Base-by-base conservation (phyloP, 139 green algal genomes). In the Tetradesmus lagerheimii region DNA sequence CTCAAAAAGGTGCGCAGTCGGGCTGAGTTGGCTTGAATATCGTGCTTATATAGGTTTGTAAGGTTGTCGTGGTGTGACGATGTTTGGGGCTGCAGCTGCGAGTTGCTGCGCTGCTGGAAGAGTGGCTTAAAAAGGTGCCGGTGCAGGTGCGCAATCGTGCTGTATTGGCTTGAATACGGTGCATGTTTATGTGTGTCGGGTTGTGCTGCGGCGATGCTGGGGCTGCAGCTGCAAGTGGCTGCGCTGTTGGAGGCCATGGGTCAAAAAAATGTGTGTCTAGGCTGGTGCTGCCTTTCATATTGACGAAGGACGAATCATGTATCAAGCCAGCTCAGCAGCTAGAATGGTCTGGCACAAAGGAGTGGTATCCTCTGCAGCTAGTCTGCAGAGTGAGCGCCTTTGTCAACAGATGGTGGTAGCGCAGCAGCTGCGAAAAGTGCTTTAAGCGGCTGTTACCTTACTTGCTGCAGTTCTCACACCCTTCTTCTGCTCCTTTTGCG, bases 191-290 rank as follows among this genome's bases (percentile, higher is more conserved):
- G n/a, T n/a, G n/a, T n/a, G n/a, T n/a, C n/a, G 29, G 88, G 94
- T 41, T 84, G 83, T 2, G 83, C 94, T 38, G 79, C 91, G 77
- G 93, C 95, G 64, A 86, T 97, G 82, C 8, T 91, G 41, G 90
- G 90, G 77, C 95, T 98, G 84, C 94, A 95, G 76, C 92, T 98
- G 67, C 86, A 96, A 16, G 96, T 94, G 71, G 87, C 95, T 0
- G 86, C 89, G 1, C 94, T 97, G 78, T 41, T 98, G 47, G 96
- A 98, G 87, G 78, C n/a, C 83, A 2, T 96, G 92, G 83, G 71
- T 95, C 6, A 96, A 95, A 66, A 95, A 95, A 93, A 94, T 95
- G 90, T 12, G 83, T 3, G 29, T 9, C 6, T 14, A 6, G 76
- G 80, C 35, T 76, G 47, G n/a, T n/a, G n/a, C n/a, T n/a, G n/a